These are phyloP conservation scores for Nemania serpens DNA, from an alignment of 2,329 filamentous ascomycete species.

Conservation along the genomic window DNA sequence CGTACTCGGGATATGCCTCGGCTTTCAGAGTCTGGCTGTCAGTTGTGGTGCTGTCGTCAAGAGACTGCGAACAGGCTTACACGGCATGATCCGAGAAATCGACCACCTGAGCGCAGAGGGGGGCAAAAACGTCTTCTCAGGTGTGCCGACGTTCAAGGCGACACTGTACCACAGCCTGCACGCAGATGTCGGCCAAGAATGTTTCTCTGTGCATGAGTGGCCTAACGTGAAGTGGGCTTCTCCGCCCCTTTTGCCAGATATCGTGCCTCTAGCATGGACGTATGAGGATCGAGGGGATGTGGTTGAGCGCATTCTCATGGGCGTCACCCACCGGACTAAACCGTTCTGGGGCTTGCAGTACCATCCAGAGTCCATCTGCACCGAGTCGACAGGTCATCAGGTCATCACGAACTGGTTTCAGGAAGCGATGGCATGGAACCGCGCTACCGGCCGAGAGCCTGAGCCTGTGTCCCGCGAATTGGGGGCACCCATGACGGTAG, in stretches of 20 bases:
- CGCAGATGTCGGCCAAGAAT: conserved; percentile 58
- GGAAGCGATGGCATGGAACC: conserved; percentile 64
- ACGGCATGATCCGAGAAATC: conserved; percentile 78
- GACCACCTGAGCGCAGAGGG: conserved; percentile 50
- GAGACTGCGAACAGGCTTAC: conserved; percentile 72
- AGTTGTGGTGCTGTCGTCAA: conserved; percentile 70
- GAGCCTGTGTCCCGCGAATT: conserved; percentile 2
- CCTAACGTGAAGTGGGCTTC: conserved; percentile 47
- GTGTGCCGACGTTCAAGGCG: conserved; percentile 64
- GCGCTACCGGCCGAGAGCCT: conserved; percentile 23
- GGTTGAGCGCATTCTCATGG: conserved; percentile 72
- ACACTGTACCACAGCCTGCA: conserved; percentile 77
- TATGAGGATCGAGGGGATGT: conserved; percentile 48
- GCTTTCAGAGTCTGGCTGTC: conserved; percentile 80
- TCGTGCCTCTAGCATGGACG: conserved; percentile 68
- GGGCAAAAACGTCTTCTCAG: conserved; percentile 66
- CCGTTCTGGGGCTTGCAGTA: conserved; percentile 91
- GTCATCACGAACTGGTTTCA: conserved; percentile 79
- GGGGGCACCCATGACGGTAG: conserved; percentile 19
- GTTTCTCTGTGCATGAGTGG: conserved; percentile 45
- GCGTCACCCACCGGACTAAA: conserved; percentile 65
- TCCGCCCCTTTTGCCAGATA: conserved; percentile 42
- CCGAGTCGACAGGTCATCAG: conserved; percentile 65
- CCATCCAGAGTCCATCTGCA: conserved; percentile 88
- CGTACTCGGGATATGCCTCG: conserved; percentile 85